These are phyloP conservation scores for Pistacia vera DNA, from an alignment of 345 rosid genomes.

Conservation along the genomic window DNA sequence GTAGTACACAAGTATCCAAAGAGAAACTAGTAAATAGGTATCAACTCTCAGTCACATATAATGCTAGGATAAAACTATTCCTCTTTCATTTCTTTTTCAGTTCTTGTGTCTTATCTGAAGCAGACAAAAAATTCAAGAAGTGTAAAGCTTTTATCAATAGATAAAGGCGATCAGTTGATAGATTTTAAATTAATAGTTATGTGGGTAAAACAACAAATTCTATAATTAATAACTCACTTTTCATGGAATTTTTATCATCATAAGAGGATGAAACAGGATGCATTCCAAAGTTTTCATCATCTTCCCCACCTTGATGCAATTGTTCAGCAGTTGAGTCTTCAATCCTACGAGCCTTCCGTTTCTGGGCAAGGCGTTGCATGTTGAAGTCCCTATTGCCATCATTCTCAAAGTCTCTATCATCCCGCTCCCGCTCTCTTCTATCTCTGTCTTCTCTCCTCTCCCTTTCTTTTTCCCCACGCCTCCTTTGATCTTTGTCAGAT, in stretches of 20 bases:
- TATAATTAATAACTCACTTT: constrained; percentile 42
- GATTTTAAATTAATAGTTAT: not conserved
- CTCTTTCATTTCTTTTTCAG: not conserved
- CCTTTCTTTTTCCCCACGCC: constrained; percentile 67
- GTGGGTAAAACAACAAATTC: not conserved
- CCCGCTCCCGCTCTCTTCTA: constrained; percentile 56
- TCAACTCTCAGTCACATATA: not conserved
- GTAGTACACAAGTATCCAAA: not conserved
- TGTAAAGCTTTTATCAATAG: not conserved
- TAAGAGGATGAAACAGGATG: constrained; percentile 51
- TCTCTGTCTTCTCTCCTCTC: constrained; percentile 78
- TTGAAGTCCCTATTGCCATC: constrained; percentile 61
- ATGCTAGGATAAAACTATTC: not conserved
- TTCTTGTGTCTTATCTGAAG: not conserved
- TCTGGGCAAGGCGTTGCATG: constrained; percentile 57
- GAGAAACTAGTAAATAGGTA: not conserved
- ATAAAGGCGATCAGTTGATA: not conserved
- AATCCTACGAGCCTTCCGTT: constrained; percentile 41
- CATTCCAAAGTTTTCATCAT: constrained; percentile 54
- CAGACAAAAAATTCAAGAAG: not conserved
- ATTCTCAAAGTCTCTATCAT: constrained; percentile 59
- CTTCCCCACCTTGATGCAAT: constrained; percentile 62
- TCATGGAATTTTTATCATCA: constrained; percentile 71
- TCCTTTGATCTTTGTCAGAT: constrained; percentile 68
- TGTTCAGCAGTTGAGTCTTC: constrained; percentile 56